These are phyloP conservation scores for Chlorella sp. DNA, from an alignment of 139 green algal genomes.

Conservation along the genomic window DNA sequence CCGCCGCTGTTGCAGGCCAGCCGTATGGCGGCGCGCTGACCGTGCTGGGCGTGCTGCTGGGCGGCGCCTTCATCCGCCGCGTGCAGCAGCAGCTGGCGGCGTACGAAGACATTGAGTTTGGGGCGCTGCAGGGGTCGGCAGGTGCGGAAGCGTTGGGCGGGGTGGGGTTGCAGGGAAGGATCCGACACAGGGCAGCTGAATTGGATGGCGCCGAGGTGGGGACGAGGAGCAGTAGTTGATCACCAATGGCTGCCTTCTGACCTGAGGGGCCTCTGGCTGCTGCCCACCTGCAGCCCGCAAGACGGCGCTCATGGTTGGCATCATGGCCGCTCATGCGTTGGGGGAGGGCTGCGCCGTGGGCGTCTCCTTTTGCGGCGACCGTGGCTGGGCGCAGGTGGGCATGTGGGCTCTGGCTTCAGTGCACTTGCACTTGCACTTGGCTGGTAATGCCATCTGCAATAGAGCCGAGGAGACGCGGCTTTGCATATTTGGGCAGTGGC, in stretches of 20 bases:
- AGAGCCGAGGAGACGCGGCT: no score
- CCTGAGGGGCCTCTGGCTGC: no score
- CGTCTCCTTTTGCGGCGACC: slow-evolving; percentile 84
- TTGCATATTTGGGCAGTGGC: no score
- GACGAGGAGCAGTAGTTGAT: no score
- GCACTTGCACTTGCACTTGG: no score
- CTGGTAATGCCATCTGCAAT: no score
- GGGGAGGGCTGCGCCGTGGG: slow-evolving; percentile 96
- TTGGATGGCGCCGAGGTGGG: no score
- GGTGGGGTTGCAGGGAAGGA: no score
- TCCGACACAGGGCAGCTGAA: no score
- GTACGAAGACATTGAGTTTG: slow-evolving; percentile 65
- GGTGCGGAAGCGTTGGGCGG: not conserved
- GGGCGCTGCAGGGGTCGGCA: slow-evolving; percentile 23
- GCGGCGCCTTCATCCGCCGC: slow-evolving; percentile 78
- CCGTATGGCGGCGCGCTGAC: slow-evolving; percentile 69
- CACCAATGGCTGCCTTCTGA: no score
- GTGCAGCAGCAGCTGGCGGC: slow-evolving; percentile 63
- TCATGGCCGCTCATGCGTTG: slow-evolving; percentile 97
- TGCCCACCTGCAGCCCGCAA: slow-evolving; percentile 72
- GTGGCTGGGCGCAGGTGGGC: slow-evolving; percentile 78
- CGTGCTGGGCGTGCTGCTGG: slow-evolving; percentile 76
- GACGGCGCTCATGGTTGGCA: slow-evolving; percentile 90
- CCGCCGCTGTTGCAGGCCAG: slow-evolving; percentile 53
- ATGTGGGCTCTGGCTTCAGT: no score